Percentiles rank a stretch among this genome's conserved stretches.
Conservation (phyloP, 768 basidiomycete species). For the Pseudohyphozyma bogoriensis region DNA sequence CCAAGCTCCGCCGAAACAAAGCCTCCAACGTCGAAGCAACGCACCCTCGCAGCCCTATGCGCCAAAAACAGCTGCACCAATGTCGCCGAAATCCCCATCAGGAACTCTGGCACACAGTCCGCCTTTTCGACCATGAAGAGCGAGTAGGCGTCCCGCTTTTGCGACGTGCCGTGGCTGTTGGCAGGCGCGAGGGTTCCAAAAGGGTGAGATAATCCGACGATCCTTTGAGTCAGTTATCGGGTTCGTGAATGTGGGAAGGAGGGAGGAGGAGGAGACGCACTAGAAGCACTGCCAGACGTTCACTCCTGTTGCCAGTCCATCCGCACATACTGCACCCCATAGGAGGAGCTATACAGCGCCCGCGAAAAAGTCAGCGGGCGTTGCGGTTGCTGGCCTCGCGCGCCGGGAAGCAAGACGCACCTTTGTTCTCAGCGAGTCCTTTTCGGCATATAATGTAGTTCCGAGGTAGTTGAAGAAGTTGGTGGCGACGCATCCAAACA, state of each 20-base stretch:
- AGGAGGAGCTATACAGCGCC: not conserved
- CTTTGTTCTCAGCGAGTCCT: not conserved
- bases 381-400: not conserved
- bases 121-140: not conserved
- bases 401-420: not conserved
- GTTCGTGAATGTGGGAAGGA: too few species aligned
- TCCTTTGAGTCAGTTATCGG: too few species aligned
- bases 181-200: too few species aligned
- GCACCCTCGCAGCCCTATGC: not conserved
- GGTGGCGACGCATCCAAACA: not conserved
- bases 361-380: not conserved
- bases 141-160: not conserved
- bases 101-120: too few species aligned
- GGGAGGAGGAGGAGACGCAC: not conserved
- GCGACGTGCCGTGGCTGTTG: not conserved
- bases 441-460: not conserved
- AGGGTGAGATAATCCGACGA: too few species aligned
- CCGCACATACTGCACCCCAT: too few species aligned
- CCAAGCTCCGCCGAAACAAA: not conserved
- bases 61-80: not conserved
- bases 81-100: not conserved
- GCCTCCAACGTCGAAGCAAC: not conserved
- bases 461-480: not conserved
- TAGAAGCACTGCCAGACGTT: not conserved
- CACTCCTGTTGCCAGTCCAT: too few species aligned